Percentiles rank a stretch among this genome's conserved stretches.
Conservation (phyloP, 768 basidiomycete genomes). For the Xerocomellus amylosporus region DNA sequence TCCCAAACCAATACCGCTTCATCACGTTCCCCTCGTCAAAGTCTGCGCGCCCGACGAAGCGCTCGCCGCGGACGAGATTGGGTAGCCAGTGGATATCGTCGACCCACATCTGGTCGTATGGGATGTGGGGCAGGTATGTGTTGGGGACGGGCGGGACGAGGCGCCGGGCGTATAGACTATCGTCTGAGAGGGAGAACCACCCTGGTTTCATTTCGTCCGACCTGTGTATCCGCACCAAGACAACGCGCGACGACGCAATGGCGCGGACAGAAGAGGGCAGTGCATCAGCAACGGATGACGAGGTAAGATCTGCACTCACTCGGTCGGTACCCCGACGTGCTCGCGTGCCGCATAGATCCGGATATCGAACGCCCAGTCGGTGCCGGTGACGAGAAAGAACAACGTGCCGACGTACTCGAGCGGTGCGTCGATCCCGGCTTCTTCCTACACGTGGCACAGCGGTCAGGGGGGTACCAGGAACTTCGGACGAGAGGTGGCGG, state of each 20-base stretch:
- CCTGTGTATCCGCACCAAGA: constrained; percentile 45
- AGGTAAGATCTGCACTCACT: constrained; percentile 46
- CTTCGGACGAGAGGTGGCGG: neutral
- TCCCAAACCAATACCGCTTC: constrained; percentile 76
- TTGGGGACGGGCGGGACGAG: neutral
- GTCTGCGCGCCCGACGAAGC: constrained; percentile 51
- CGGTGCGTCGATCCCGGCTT: constrained; percentile 69
- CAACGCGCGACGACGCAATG: neutral
- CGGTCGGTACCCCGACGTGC: constrained; percentile 59
- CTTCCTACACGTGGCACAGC: constrained; percentile 55
- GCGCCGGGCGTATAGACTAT: constrained; percentile 15
- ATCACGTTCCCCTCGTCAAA: constrained; percentile 80
- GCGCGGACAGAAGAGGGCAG: no score
- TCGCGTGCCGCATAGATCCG: constrained; percentile 64
- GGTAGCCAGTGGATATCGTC: constrained; percentile 72
- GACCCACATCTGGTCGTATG: constrained; percentile 58
- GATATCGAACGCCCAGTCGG: constrained; percentile 65
- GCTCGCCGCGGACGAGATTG: constrained; percentile 42
- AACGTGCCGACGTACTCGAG: constrained; percentile 63
- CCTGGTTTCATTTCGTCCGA: constrained; percentile 85
- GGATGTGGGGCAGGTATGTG: constrained; percentile 42
- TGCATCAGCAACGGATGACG: neutral
- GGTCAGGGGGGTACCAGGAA: neutral
- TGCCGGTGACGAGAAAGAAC: constrained; percentile 55
- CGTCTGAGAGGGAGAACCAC: constrained; percentile 57